Percentiles rank a stretch among this genome's conserved stretches.
phyloP scores from a whole-genome alignment of 2,329 filamentous ascomycete species.

The Aspergillus brunneoviolaceus region DNA sequence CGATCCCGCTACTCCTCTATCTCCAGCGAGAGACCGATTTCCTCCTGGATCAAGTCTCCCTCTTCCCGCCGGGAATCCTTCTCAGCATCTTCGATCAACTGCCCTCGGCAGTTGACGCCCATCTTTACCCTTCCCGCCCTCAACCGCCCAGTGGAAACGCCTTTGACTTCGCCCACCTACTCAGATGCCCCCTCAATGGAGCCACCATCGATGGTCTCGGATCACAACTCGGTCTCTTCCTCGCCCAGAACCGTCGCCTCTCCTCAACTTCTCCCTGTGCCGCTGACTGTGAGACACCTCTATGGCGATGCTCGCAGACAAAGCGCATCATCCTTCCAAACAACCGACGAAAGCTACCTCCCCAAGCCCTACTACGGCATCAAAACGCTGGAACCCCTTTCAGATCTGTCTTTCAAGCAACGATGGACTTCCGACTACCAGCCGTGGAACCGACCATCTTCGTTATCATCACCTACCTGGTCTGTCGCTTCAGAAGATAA shows the following conservation, averaged over 20 bases:
- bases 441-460: conserved; percentile 30
- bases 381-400: conserved; percentile 24
- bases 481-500: conserved; percentile 17
- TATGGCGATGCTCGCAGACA: conserved; percentile 35
- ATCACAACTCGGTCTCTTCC: conserved; percentile 63
- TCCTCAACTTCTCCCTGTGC: conserved; percentile 41
- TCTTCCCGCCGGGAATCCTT: conserved; percentile 27
- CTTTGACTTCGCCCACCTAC: conserved; percentile 64
- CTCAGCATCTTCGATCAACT: conserved; percentile 20
- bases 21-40: conserved; percentile 22
- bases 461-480: conserved; percentile 29
- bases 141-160: conserved; percentile 50
- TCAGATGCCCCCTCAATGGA: conserved; percentile 61
- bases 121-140: conserved; percentile 41
- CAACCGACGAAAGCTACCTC: conserved; percentile 25
- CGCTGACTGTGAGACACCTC: conserved; percentile 46
- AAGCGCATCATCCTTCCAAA: conserved; percentile 27
- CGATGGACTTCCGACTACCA: conserved; percentile 31
- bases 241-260: conserved; percentile 53
- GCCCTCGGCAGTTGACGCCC: conserved; percentile 35
- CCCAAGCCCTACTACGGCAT: conserved; percentile 20
- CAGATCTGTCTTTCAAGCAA: conserved; percentile 27
- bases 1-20: conserved; percentile 31
- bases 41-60: conserved; percentile 22
- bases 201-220: conserved; percentile 70